phyloP scores from a whole-genome alignment of 768 basidiomycete genomes.

The Pulveroboletus sp. region DNA sequence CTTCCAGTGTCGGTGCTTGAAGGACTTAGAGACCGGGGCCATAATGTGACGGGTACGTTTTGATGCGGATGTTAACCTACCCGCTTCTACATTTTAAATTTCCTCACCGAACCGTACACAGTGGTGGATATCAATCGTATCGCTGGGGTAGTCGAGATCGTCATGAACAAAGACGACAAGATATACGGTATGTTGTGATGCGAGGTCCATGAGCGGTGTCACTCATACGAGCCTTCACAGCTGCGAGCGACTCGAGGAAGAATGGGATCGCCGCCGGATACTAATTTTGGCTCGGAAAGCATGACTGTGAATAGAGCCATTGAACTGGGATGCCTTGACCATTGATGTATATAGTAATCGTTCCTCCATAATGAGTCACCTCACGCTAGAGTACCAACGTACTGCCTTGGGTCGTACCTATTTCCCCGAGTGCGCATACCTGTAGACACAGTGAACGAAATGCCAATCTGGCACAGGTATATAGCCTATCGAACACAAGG shows the following conservation, averaged over 20 bases:
- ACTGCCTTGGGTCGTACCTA: neutral
- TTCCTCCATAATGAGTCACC: neutral
- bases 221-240: conserved; percentile 34
- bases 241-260: conserved; percentile 89
- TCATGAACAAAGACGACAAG: conserved; percentile 45
- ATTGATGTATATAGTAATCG: neutral
- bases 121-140: conserved; percentile 68
- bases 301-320: neutral
- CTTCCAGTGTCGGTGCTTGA: conserved; percentile 56
- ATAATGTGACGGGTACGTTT: conserved; percentile 61
- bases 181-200: conserved; percentile 51
- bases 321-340: neutral
- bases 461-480: too few species aligned
- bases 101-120: conserved; percentile 20
- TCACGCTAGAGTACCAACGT: neutral
- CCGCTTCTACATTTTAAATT: neutral
- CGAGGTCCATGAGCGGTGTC: neutral
- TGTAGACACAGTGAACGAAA: too few species aligned
- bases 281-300: conserved; percentile 31
- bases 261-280: conserved; percentile 90
- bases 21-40: conserved; percentile 57
- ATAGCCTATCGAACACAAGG: too few species aligned
- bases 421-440: too few species aligned
- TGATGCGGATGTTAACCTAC: neutral
- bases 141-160: conserved; percentile 71